Base-by-base conservation (phyloP, 306 rosid species). In the Prunus armeniaca region DNA sequence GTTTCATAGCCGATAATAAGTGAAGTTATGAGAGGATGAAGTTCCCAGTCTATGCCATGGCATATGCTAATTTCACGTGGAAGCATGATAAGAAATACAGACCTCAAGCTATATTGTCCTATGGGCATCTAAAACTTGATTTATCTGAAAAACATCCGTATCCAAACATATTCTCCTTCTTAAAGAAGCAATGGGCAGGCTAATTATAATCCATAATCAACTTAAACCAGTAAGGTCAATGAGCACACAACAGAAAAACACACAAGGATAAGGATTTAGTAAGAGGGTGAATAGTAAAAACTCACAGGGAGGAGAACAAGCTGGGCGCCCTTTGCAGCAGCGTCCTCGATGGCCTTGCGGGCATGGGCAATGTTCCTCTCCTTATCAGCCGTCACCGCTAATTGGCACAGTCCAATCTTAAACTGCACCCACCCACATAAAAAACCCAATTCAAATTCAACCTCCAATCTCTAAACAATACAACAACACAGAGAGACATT, bases 241-340 rank as follows among this genome's bases (percentile, higher is more conserved):
- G 19, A 18, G 12, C 22, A 28, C 30, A 2, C 20, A n/a, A 28
- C 38, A 17, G 3, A 5, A 25, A 60, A 60, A 58, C 30, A 24
- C 27, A 24, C 32, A 24, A 49, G 17, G 6, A 49, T 7, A 49
- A 49, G 54, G 64, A 49, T 12, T 22, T 10, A 65, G 17, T 22
- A 1, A 47, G 50, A 13, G 45, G 20, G 12, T 9, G 22, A 20
- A 24, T 24, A 12, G 27, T 20, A 76, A 0, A 72, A 66, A 77
- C 95, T 83, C 28, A 95, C 99, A 1, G 99, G 99, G 69, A 95
- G 76, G 34, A 95, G 73, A 78, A 95, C 93, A 60, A 95, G 98
- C 70, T 84, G 69, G 2, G 99, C 98, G 2, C 99, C 98, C 86
- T 83, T 86, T 2, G 74, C 49, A 2, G 92, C 98, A 5, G 97